These are phyloP conservation scores for Lolium perenne DNA, from an alignment of 176 grass and related monocot species.

Conservation along the genomic window DNA sequence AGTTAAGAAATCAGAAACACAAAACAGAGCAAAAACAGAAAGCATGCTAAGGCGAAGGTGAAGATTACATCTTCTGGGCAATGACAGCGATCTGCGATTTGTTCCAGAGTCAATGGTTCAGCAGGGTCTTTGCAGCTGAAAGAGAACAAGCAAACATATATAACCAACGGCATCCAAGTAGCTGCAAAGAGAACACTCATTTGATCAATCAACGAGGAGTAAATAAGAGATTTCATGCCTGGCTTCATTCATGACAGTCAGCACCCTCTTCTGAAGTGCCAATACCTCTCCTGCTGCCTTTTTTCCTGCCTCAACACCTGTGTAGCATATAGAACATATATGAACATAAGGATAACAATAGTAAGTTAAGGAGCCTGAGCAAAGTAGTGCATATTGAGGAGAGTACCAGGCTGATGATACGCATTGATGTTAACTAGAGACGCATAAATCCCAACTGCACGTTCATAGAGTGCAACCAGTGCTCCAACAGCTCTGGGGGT, in stretches of 20 bases:
- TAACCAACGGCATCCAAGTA: constrained; percentile 23
- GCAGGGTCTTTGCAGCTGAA: constrained; percentile 88
- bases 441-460: constrained; percentile 97
- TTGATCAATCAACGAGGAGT: background rate
- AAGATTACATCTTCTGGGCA: constrained; percentile 73
- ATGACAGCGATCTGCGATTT: constrained; percentile 94
- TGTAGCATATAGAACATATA: constrained; percentile 35
- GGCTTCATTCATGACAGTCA: constrained; percentile 87
- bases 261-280: constrained; percentile 95
- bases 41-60: background rate
- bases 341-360: constrained; percentile 21
- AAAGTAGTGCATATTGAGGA: constrained; percentile 18
- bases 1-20: constrained; percentile 24
- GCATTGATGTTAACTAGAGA: constrained; percentile 96
- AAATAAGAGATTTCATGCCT: constrained; percentile 57
- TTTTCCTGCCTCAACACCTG: constrained; percentile 99
- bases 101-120: constrained; percentile 78
- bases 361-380: constrained; percentile 2
- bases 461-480: constrained; percentile 92
- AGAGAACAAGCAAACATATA: constrained; percentile 38
- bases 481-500: constrained; percentile 92
- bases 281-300: constrained; percentile 97
- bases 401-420: constrained; percentile 94
- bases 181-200: background rate
- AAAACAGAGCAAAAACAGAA: background rate